phyloP scores from a whole-genome alignment of 2,329 filamentous ascomycete species.

The Curvularia eragrostidis region DNA sequence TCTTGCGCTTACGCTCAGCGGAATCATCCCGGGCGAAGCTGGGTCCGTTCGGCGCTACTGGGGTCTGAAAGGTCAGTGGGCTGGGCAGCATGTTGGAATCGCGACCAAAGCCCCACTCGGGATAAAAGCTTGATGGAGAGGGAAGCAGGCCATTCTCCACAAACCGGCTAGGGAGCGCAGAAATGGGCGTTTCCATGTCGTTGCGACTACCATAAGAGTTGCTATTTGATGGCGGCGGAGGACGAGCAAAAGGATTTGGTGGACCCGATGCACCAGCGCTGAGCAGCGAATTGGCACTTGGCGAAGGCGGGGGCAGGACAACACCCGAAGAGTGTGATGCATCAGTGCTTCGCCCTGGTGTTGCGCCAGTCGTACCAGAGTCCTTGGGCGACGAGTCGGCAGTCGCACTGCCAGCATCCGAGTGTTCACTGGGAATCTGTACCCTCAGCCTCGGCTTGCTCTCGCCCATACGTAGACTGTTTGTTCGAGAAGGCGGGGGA shows the following conservation, averaged over 20 bases:
- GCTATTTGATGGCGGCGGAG: conserved; percentile 72
- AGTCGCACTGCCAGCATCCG: conserved; percentile 77
- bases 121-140: conserved; percentile 90
- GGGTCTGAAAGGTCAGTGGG: conserved; percentile 91
- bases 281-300: conserved; percentile 81
- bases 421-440: conserved; percentile 91
- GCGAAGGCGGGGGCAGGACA: conserved; percentile 90
- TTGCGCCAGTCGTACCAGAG: conserved; percentile 64
- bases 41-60: conserved; percentile 57
- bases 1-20: conserved; percentile 51
- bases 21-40: conserved; percentile 54
- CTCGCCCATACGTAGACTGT: conserved; percentile 71
- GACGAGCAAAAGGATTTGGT: conserved; percentile 93
- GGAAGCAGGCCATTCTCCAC: conserved; percentile 86
- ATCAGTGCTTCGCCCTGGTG: conserved; percentile 62
- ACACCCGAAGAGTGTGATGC: conserved; percentile 71
- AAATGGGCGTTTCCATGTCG: conserved; percentile 80
- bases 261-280: conserved; percentile 92
- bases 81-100: conserved; percentile 90
- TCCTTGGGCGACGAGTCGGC: conserved; percentile 71
- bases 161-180: conserved; percentile 89
- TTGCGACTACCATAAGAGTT: conserved; percentile 47
- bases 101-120: conserved; percentile 81
- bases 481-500: conserved; percentile 72
- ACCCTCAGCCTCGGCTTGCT: conserved; percentile 87